Base-by-base conservation (phyloP, 257 asterid genomes). In the Anisodus acutangulus region DNA sequence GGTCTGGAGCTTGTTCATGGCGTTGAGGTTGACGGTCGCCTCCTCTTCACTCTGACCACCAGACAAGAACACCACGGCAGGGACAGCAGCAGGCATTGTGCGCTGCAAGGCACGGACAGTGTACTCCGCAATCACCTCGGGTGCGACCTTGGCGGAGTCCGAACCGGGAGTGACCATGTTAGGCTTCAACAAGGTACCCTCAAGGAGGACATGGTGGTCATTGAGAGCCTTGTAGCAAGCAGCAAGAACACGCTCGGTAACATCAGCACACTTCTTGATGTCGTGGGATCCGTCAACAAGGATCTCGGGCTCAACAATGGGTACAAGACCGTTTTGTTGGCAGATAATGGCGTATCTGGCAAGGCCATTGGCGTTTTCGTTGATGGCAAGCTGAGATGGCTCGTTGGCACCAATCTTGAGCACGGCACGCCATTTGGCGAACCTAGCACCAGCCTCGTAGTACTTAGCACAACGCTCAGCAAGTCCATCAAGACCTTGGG, bases 101-200 rank as follows among this genome's bases (percentile, higher is more conserved):
- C 95, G 89, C 63, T 88, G 95, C 80, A 92, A 70, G 10, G 95
- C 93, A 6, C 93, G 88, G 13, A 92, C 90, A 0, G 95, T 92
- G 92, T 88, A 82, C 91, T 91, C 94, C 1, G 95, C 95, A 37
- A 92, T 67, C 53, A 92, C 92, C 86, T 92, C 93, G 1, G 95
- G 94, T 2, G 91, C 91, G 19, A 87, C 94, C 90, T 91, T 91
- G 16, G 83, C 58, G 2, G 93, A 76, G 1, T 92, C 95, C 0
- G 95, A 92, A 1, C 95, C 95, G 0, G 95, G 95, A 57, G 95
- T 92, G 45, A 92, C 93, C 95, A 91, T 91, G 90, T 91, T 90
- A 5, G 95, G 95, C 89, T 91, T 91, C 83, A 91, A 86, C 19
- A 91, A 87, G 39, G 94, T 91, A 66, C 94, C 94, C 85, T 91